A percentile compares a stretch with the other conserved stretches of the same genome.
These are phyloP conservation scores for Coffea eugenioides DNA, from an alignment of 257 asterid species.

Conservation along the genomic window DNA sequence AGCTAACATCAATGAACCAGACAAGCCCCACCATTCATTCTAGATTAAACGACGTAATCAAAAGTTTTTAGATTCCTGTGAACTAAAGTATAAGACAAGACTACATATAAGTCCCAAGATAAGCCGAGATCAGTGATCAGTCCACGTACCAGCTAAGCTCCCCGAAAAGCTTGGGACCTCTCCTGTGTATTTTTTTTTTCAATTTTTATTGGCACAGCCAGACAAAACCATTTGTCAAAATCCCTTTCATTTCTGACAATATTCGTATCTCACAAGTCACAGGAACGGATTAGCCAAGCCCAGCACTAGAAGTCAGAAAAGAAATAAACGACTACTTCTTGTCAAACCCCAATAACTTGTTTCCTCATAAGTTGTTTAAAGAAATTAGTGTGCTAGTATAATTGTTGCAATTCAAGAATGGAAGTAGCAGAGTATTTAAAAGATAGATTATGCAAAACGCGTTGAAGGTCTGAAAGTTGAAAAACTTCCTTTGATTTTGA, in stretches of 20 bases:
- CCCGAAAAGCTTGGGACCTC: not conserved
- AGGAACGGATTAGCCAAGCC: not conserved
- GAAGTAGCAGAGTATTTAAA: not conserved
- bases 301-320: not conserved
- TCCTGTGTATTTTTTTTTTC: not conserved
- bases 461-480: not conserved
- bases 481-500: not conserved
- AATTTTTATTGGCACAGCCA: no score
- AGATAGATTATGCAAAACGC: slow-evolving; percentile 5
- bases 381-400: not conserved
- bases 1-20: no score
- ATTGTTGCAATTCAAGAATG: not conserved
- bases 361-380: not conserved
- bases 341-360: not conserved
- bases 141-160: not conserved
- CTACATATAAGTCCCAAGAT: no score
- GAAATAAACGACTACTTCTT: not conserved
- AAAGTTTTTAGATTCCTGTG: not conserved
- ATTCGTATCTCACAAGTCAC: not conserved
- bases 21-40: no score
- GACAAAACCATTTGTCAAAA: not conserved
- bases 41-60: no score
- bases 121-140: no score
- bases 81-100: not conserved
- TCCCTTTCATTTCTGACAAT: not conserved